These are phyloP conservation scores for Vanderwaltozyma verrucispora DNA, from an alignment of 805 yeast species.

Conservation along the genomic window DNA sequence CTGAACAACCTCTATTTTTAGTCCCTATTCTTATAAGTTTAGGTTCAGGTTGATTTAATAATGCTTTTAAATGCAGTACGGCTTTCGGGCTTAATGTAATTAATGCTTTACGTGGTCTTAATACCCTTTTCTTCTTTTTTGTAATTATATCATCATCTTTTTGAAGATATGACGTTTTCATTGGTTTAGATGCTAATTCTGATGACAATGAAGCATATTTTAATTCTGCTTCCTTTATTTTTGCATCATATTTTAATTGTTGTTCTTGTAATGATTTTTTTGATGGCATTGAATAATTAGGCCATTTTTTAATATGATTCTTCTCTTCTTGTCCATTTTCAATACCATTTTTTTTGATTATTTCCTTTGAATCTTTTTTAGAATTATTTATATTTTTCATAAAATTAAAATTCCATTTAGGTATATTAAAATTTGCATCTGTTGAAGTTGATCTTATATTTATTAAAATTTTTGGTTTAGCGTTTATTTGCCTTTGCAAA, in stretches of 20 bases:
- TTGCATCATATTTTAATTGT: conserved; percentile 18
- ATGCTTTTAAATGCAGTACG: conserved; percentile 51
- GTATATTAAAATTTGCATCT: too few species aligned
- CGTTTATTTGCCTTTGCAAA: too few species aligned
- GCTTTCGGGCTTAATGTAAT: conserved; percentile 75
- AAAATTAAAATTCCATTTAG: conserved; percentile 3
- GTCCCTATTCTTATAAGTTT: conserved; percentile 87
- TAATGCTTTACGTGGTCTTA: conserved; percentile 84
- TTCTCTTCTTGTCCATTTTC: too few species aligned
- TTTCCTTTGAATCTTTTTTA: too few species aligned
- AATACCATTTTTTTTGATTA: too few species aligned
- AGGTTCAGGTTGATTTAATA: conserved; percentile 76
- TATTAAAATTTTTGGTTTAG: too few species aligned
- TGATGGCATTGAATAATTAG: conserved; percentile 38
- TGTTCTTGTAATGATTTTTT: conserved; percentile 39
- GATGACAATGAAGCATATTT: not conserved
- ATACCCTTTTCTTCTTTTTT: conserved; percentile 46
- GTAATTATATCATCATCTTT: conserved; percentile 9
- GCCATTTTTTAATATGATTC: conserved; percentile 22
- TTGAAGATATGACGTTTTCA: conserved; percentile 1
- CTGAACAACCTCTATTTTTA: conserved; percentile 95
- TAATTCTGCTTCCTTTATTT: conserved; percentile 1
- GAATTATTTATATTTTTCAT: not conserved
- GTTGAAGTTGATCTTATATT: not conserved
- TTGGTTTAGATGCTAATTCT: not conserved